These are phyloP conservation scores for Leersia perrieri DNA, from an alignment of 176 grass and related monocot genomes.

Conservation along the genomic window DNA sequence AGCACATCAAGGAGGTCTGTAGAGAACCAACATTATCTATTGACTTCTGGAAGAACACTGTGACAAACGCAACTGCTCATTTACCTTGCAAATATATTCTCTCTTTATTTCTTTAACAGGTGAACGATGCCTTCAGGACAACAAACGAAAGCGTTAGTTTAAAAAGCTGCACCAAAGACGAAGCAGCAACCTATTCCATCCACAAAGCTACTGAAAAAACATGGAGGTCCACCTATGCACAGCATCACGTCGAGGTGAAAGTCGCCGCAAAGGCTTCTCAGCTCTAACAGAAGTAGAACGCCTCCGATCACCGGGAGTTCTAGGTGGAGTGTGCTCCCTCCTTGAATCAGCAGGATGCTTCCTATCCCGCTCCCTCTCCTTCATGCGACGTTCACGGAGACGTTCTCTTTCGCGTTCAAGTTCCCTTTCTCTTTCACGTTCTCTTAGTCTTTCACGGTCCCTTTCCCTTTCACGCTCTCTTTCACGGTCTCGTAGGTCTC, in stretches of 20 bases:
- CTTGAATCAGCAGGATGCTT: constrained; percentile 66
- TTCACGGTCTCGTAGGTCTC: constrained; percentile 46
- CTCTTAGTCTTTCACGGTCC: constrained; percentile 51
- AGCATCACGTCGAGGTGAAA: constrained; percentile 73
- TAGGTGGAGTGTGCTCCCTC: constrained; percentile 66
- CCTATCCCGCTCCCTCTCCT: constrained; percentile 82
- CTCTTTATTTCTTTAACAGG: constrained; percentile 99
- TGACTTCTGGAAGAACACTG: constrained; percentile 45
- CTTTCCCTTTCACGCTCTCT: constrained; percentile 52
- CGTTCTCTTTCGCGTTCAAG: constrained; percentile 62
- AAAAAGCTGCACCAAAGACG: constrained; percentile 64
- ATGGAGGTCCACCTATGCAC: constrained; percentile 88
- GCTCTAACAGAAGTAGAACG: constrained; percentile 70
- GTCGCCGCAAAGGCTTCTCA: constrained; percentile 66
- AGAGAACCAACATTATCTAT: constrained; percentile 35
- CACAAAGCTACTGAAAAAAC: constrained; percentile 69
- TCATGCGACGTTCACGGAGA: constrained; percentile 68
- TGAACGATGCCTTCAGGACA: constrained; percentile 99
- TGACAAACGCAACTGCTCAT: constrained; percentile 46
- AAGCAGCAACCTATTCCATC: constrained; percentile 72
- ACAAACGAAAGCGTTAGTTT: constrained; percentile 85
- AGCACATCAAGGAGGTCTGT: constrained; percentile 39
- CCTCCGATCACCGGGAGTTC: constrained; percentile 58
- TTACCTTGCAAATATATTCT: constrained; percentile 99
- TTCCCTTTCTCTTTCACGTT: constrained; percentile 60